phyloP scores from a whole-genome alignment of 805 yeast genomes.

The Nakazawaea ernobii region DNA sequence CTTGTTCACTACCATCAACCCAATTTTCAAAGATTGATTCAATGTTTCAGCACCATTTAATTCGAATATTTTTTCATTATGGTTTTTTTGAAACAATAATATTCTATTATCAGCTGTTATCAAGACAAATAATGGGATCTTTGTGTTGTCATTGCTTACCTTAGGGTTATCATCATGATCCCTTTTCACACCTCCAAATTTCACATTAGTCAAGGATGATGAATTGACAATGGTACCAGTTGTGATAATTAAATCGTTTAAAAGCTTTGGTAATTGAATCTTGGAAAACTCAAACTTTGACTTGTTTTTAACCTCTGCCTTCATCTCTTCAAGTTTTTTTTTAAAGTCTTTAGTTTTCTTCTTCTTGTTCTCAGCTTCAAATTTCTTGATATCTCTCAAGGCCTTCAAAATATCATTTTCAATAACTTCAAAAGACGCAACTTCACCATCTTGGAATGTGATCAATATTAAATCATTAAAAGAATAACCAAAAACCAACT shows the following conservation, averaged over 20 bases:
- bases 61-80: conserved; percentile 48
- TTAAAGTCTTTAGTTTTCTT: conserved; percentile 7
- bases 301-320: conserved; percentile 6
- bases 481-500: conserved; percentile 53
- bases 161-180: conserved; percentile 18
- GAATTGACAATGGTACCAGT: conserved; percentile 60
- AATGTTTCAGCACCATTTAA: conserved; percentile 43
- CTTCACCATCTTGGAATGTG: conserved; percentile 66
- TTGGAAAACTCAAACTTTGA: conserved; percentile 17
- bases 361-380: conserved; percentile 10
- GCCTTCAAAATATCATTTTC: conserved; percentile 12
- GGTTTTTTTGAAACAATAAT: conserved; percentile 54
- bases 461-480: conserved; percentile 34
- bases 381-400: conserved; percentile 10
- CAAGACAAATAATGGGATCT: conserved; percentile 47
- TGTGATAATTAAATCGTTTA: conserved; percentile 48
- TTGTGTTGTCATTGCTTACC: conserved; percentile 21
- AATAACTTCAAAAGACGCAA: conserved; percentile 44
- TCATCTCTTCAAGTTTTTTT: conserved; percentile 1
- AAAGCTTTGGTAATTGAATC: conserved; percentile 27
- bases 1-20: conserved; percentile 40
- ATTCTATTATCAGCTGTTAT: conserved; percentile 76
- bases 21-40: conserved; percentile 35
- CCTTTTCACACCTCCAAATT: conserved; percentile 24
- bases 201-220: conserved; percentile 37